Evolutionary conservation across 345 rosid species (phyloP).

Genomic region (Crucihimalaya himalaica): DNA sequence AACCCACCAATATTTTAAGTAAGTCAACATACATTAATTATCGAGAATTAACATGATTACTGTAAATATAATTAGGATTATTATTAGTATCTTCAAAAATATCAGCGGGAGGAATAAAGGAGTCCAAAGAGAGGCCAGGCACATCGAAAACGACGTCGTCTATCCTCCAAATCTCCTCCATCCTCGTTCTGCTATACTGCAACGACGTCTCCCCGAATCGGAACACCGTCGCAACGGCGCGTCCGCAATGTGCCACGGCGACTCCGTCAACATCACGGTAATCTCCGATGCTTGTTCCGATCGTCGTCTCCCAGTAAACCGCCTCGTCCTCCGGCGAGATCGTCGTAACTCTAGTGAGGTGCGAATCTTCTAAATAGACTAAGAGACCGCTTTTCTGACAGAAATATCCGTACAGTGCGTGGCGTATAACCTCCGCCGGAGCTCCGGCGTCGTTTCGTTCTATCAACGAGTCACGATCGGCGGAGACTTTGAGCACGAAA

Average conservation of each 20-base stretch:
- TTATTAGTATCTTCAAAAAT: conserved; percentile 46
- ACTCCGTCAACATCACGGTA: conserved; percentile 87
- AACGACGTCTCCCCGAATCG: conserved; percentile 73
- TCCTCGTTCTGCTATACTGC: conserved; percentile 75
- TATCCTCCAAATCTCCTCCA: conserved; percentile 93
- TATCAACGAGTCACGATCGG: conserved; percentile 69
- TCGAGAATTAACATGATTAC: conserved; percentile 15
- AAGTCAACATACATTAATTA: conserved; percentile 18
- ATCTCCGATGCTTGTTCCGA: conserved; percentile 84
- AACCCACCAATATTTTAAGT: conserved; percentile 29
- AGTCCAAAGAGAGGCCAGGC: conserved; percentile 77
- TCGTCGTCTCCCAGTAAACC: conserved; percentile 92
- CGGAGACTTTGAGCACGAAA: conserved; percentile 84
- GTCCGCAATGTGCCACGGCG: conserved; percentile 74
- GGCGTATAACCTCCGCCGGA: conserved; percentile 87
- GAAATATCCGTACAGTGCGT: conserved; percentile 90
- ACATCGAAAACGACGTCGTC: conserved; percentile 94
- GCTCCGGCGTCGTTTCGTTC: conserved; percentile 76
- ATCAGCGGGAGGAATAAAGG: conserved; percentile 96
- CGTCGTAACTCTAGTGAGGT: conserved; percentile 74
- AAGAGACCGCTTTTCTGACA: conserved; percentile 88
- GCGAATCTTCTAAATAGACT: conserved; percentile 85
- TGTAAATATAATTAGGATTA: neutral
- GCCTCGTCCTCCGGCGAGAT: conserved; percentile 57
- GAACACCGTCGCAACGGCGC: conserved; percentile 87